phyloP scores from a whole-genome alignment of 2,329 filamentous ascomycete species.

The Exophiala viscosa region DNA sequence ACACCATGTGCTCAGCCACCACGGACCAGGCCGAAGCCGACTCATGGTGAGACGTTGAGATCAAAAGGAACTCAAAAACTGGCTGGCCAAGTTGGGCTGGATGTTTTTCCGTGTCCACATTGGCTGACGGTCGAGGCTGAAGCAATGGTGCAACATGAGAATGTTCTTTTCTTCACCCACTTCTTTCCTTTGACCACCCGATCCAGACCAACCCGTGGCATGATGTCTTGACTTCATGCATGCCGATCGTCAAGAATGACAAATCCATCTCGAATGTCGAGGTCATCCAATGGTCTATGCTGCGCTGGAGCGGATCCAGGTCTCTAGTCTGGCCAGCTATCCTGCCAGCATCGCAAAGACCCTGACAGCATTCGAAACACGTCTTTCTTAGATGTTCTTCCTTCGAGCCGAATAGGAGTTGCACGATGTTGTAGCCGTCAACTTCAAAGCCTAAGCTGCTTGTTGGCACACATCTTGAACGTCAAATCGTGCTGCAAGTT shows the following conservation, averaged over 20 bases:
- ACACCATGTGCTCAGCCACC: slow-evolving; percentile 6
- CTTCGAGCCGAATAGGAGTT: slow-evolving; percentile 1
- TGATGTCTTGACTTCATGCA: slow-evolving; percentile 11
- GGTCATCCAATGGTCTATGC: background rate
- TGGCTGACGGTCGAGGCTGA: slow-evolving; percentile 15
- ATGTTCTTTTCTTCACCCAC: slow-evolving; percentile 11
- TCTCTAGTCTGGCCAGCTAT: slow-evolving; percentile 1
- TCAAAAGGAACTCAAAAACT: background rate
- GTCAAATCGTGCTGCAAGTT: background rate
- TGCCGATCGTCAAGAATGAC: slow-evolving; percentile 8
- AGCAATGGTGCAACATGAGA: slow-evolving; percentile 20
- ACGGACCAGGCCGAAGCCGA: slow-evolving; percentile 14
- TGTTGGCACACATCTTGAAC: background rate
- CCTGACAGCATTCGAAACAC: slow-evolving; percentile 12
- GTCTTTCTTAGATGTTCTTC: background rate
- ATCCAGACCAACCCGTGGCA: slow-evolving; percentile 2
- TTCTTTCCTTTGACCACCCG: background rate
- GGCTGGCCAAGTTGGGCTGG: background rate
- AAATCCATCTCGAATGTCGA: slow-evolving; percentile 2
- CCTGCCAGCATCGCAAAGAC: background rate
- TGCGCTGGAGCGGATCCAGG: background rate
- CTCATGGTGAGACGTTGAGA: slow-evolving; percentile 15
- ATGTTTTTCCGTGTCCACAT: background rate
- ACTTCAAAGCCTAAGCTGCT: background rate
- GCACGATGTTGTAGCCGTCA: too few relatives aligned